Base-by-base conservation (phyloP, 2,329 filamentous ascomycete species). In the Alternaria triticimaculans region DNA sequence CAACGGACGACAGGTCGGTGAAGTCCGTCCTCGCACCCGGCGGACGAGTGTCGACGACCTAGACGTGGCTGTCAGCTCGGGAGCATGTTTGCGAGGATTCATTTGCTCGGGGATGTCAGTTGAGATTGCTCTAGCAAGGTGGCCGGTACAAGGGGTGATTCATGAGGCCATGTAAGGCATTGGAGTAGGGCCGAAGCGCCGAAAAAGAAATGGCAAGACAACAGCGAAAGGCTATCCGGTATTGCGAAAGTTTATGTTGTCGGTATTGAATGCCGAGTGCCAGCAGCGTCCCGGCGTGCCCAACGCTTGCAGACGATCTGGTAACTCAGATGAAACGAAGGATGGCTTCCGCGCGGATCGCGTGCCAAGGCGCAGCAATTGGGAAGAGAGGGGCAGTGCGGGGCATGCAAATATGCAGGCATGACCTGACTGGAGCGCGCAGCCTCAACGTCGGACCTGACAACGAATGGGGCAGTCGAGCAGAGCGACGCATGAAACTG, bases 41-140 rank as follows among this genome's bases (percentile, higher is more conserved):
- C 51, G 94, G 94, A 58, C 95, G 90, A 57, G 88, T 90, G 81
- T 97, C 95, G 71, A 86, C 84, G 69, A 97, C 89, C 94, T 97
- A 74, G 33, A 37, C 62, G 28, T 25, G 62, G 18, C 26, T 63
- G 68, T 78, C 63, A 78, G 74, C 69, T 58, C 48, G 14, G 53
- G 46, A 60, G 60, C 58, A 69, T 69, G 64, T 67, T 28, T 59
- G 45, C 54, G 49, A 43, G 41, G 26, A 55, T 51, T 37, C 55
- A 69, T 70, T 72, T 63, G 65, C 60, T 61, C 43, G 53, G 41
- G 44, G 37, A 58, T 45, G n/a, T 55, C 46, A 66, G 67, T 68
- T 60, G 64, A 59, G 62, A 60, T 56, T 48, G 44, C 55, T 55
- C 53, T 62, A 60, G 55, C 58, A 53, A 43, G 25, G 49, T 41